These are phyloP conservation scores for Crepidotus variabilis DNA, from an alignment of 768 basidiomycete species.

Conservation along the genomic window DNA sequence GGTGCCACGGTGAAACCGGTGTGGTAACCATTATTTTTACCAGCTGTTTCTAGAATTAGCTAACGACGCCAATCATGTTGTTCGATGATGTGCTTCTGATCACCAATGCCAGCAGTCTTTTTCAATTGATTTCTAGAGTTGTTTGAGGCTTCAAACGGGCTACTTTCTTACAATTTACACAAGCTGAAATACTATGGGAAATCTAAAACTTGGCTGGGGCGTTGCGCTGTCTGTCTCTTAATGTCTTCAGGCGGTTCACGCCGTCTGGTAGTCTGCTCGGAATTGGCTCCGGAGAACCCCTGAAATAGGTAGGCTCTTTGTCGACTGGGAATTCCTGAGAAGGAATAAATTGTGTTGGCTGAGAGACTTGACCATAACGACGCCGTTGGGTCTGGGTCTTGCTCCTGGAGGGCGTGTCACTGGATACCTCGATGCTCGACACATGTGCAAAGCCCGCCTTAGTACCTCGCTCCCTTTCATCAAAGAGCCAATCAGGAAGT, in stretches of 20 bases:
- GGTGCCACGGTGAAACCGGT: background rate
- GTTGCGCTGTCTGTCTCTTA: conserved; percentile 6
- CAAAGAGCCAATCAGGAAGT: conserved; percentile 66
- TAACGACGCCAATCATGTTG: background rate
- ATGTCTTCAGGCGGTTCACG: conserved; percentile 6
- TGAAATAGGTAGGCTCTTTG: background rate
- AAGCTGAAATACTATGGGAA: background rate
- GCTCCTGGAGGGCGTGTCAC: background rate
- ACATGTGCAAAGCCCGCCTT: conserved; percentile 10
- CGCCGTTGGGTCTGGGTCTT: background rate
- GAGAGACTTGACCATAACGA: background rate
- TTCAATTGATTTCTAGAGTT: no score
- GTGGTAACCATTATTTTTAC: background rate
- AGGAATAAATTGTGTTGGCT: background rate
- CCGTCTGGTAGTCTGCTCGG: conserved; percentile 7
- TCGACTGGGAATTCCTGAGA: background rate
- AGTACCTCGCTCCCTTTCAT: conserved; percentile 47
- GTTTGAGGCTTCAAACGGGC: background rate
- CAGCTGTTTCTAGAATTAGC: background rate
- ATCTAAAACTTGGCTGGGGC: conserved; percentile 1
- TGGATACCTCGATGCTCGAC: background rate
- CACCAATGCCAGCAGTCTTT: no score
- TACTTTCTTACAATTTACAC: background rate
- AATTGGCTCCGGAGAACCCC: conserved; percentile 6
- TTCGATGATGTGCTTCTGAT: no score